Conservation (phyloP, 176 grass and related monocot genomes). For the Ensete glaucum region DNA sequence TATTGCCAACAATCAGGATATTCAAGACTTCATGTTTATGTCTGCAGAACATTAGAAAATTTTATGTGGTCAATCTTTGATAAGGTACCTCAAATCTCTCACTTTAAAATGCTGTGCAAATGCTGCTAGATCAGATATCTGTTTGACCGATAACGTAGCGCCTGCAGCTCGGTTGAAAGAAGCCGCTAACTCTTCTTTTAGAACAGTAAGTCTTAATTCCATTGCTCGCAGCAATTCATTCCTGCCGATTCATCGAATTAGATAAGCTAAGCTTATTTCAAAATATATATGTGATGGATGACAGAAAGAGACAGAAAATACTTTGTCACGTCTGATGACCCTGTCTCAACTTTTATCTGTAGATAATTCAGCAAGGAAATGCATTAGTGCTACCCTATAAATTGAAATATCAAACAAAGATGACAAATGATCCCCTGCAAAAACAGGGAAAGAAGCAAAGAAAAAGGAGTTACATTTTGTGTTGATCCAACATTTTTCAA, state of each 20-base stretch:
- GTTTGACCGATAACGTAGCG: slow-evolving; percentile 41
- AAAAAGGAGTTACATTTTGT: slow-evolving; percentile 52
- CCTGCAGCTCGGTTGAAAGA: slow-evolving; percentile 51
- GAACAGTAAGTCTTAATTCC: slow-evolving; percentile 64
- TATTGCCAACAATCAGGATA: too few species aligned
- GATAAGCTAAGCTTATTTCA: slow-evolving; percentile 20
- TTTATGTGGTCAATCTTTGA: background rate
- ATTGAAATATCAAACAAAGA: slow-evolving; percentile 20
- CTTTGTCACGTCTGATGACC: slow-evolving; percentile 81
- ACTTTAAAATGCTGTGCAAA: slow-evolving; percentile 75
- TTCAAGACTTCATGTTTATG: background rate
- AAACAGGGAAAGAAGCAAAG: background rate
- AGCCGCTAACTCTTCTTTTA: slow-evolving; percentile 63
- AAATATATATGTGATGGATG: slow-evolving; percentile 16
- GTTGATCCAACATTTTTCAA: slow-evolving; percentile 33
- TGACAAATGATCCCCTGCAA: slow-evolving; percentile 21
- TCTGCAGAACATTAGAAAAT: background rate
- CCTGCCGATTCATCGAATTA: slow-evolving; percentile 34
- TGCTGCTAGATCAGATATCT: slow-evolving; percentile 56
- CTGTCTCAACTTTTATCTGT: slow-evolving; percentile 56
- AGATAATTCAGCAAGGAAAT: slow-evolving; percentile 22
- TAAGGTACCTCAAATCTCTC: slow-evolving; percentile 76
- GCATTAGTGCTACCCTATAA: background rate
- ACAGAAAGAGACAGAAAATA: slow-evolving; percentile 25
- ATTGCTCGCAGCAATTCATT: slow-evolving; percentile 88